Evolutionary conservation across 176 grass and related monocot genomes (phyloP).

Genomic region (Eremochloa ophiuroides): DNA sequence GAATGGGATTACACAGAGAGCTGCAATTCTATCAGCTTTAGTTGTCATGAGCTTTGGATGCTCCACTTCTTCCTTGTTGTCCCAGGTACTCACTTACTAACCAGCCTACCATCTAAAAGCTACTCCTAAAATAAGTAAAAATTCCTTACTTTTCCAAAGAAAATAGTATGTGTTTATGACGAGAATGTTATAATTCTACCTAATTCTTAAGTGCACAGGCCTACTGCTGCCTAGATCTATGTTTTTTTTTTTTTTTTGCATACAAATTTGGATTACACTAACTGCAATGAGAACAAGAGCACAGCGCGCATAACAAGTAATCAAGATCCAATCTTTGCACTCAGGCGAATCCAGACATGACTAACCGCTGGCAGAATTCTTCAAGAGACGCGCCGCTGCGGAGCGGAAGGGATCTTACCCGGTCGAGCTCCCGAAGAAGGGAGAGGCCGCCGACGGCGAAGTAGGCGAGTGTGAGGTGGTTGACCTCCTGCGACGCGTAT

Average conservation of each 20-base stretch:
- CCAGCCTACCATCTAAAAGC: neutral
- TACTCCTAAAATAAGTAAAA: neutral
- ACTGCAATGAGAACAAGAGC: neutral
- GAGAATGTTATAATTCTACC: neutral
- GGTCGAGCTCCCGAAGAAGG: slow-evolving; percentile 58
- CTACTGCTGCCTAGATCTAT: neutral
- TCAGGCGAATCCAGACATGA: neutral
- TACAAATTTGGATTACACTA: neutral
- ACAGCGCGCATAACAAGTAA: neutral
- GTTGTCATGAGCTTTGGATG: neutral
- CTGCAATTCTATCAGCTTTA: neutral
- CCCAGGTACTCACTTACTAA: neutral
- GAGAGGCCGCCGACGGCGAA: slow-evolving; percentile 72
- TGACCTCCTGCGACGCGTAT: slow-evolving; percentile 76
- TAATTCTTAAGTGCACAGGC: neutral
- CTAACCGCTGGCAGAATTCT: neutral
- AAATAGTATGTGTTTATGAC: neutral
- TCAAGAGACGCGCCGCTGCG: neutral
- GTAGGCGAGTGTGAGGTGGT: slow-evolving; percentile 84
- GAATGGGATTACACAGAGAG: neutral
- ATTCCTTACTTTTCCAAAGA: neutral
- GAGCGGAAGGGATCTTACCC: slow-evolving; percentile 29
- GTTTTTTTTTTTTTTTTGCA: neutral
- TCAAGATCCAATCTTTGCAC: slow-evolving; percentile 19
- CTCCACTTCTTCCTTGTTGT: neutral